Conservation (phyloP, 106 monocot species). For the Dioscorea zingiberensis region DNA sequence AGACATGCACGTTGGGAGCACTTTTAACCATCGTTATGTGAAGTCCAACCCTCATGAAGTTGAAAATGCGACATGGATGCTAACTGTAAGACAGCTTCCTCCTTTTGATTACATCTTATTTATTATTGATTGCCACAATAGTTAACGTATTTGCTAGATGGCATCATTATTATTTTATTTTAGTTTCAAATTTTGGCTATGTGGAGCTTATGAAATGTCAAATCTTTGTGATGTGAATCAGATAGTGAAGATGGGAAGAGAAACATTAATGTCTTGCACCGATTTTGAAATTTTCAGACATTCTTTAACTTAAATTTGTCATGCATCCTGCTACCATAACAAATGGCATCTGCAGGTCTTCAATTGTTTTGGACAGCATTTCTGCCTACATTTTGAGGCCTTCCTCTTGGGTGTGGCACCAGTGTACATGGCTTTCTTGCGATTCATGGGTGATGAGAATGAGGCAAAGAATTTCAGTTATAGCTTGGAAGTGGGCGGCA, state of each 20-base stretch:
- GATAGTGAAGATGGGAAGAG: too few relatives aligned
- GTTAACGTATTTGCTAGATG: too few relatives aligned
- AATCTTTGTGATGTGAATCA: too few relatives aligned
- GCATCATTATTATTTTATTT: too few relatives aligned
- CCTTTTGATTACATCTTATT: too few relatives aligned
- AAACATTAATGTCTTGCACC: too few relatives aligned
- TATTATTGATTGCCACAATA: too few relatives aligned
- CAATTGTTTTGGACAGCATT: conserved; percentile 26
- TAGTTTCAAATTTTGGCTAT: too few relatives aligned
- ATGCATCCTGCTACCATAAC: too few relatives aligned
- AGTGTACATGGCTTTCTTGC: conserved; percentile 15
- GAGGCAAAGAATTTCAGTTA: conserved; percentile 21
- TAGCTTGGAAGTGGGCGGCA: conserved; percentile 22
- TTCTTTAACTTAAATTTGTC: too few relatives aligned
- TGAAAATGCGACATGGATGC: conserved; percentile 28
- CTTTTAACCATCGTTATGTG: conserved; percentile 21
- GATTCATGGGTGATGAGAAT: conserved; percentile 17
- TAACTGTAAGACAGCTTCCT: conserved; percentile 13
- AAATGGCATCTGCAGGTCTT: conserved; percentile 22
- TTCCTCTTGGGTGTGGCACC: conserved; percentile 11
- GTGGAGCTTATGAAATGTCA: too few relatives aligned
- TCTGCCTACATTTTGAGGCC: conserved; percentile 19
- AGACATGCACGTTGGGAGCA: conserved; percentile 17
- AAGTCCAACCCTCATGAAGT: conserved; percentile 17
- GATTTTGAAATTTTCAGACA: too few relatives aligned